Evolutionary conservation across 2,329 filamentous ascomycete genomes (phyloP).

Genomic region (Didymella exigua): DNA sequence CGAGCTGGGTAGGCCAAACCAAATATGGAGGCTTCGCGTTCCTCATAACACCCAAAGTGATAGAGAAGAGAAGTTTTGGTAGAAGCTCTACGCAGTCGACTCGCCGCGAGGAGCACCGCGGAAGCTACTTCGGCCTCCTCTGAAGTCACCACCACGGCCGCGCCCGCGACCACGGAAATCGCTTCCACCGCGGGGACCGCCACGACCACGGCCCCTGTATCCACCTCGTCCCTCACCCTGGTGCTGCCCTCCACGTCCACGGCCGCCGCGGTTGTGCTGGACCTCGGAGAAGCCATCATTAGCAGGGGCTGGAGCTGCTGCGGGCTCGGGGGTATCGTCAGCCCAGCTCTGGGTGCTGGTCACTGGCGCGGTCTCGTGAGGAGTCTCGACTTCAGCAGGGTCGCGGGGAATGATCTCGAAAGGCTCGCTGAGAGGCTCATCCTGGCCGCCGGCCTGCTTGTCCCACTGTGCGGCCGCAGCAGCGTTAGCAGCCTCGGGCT

Average conservation of each 20-base stretch:
- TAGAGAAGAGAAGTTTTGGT: slow-evolving; percentile 13
- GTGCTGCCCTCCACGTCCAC: slow-evolving; percentile 55
- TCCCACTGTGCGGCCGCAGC: slow-evolving; percentile 73
- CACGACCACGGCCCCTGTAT: slow-evolving; percentile 60
- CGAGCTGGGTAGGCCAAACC: slow-evolving; percentile 22
- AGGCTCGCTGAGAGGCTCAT: slow-evolving; percentile 63
- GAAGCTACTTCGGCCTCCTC: slow-evolving; percentile 51
- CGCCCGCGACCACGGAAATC: slow-evolving; percentile 50
- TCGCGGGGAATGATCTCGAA: slow-evolving; percentile 80
- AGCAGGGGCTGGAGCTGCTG: slow-evolving; percentile 42
- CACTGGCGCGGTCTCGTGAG: slow-evolving; percentile 57
- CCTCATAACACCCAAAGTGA: slow-evolving; percentile 20
- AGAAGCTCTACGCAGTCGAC: slow-evolving; percentile 23
- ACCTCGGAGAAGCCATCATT: slow-evolving; percentile 77
- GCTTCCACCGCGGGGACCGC: slow-evolving; percentile 47
- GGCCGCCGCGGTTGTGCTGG: slow-evolving; percentile 50
- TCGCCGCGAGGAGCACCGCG: slow-evolving; percentile 39
- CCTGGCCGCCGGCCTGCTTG: slow-evolving; percentile 54
- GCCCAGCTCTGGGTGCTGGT: slow-evolving; percentile 80
- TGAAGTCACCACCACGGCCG: slow-evolving; percentile 50
- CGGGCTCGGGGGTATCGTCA: slow-evolving; percentile 66
- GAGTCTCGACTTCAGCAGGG: slow-evolving; percentile 74
- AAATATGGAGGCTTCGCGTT: slow-evolving; percentile 15
- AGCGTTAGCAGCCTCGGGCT: slow-evolving; percentile 52
- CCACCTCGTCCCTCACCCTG: slow-evolving; percentile 57